Conservation (phyloP, 1,284 basidiomycete species). For the Ceratobasidium sp. region DNA sequence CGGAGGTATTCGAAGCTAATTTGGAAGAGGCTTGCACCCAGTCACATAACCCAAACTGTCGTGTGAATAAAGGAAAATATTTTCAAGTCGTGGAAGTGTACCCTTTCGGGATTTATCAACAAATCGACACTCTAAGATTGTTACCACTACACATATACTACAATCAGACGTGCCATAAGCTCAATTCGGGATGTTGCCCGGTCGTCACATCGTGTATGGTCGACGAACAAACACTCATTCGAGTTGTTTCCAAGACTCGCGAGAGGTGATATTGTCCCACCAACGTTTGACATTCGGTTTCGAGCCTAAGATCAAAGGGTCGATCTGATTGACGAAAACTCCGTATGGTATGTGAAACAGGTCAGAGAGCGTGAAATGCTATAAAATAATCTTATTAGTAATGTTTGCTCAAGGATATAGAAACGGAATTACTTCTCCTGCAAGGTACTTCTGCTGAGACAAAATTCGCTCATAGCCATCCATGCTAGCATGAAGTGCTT, state of each 20-base stretch:
- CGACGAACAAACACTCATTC: too few relatives aligned
- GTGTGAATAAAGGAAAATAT: too few relatives aligned
- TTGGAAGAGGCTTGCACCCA: too few relatives aligned
- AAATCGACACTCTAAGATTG: too few relatives aligned
- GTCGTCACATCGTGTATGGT: too few relatives aligned
- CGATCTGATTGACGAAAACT: constrained; percentile 48
- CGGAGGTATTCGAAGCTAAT: too few relatives aligned
- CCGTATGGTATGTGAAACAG: constrained; percentile 68
- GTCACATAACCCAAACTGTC: too few relatives aligned
- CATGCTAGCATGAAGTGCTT: constrained; percentile 58
- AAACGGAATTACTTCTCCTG: constrained; percentile 60
- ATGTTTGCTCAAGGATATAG: background rate
- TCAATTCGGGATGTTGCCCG: too few relatives aligned
- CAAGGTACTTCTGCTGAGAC: constrained; percentile 63
- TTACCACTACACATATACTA: too few relatives aligned
- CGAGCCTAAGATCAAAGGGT: background rate
- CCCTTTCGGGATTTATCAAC: too few relatives aligned
- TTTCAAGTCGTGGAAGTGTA: too few relatives aligned
- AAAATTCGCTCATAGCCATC: constrained; percentile 65
- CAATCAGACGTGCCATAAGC: too few relatives aligned
- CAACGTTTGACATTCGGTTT: constrained; percentile 51
- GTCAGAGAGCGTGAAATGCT: constrained; percentile 64
- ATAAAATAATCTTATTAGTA: background rate
- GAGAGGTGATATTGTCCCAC: constrained; percentile 58
- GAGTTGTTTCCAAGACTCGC: constrained; percentile 59